Evolutionary conservation across 345 rosid genomes (phyloP).

Genomic region (Abelmoschus esculentus): DNA sequence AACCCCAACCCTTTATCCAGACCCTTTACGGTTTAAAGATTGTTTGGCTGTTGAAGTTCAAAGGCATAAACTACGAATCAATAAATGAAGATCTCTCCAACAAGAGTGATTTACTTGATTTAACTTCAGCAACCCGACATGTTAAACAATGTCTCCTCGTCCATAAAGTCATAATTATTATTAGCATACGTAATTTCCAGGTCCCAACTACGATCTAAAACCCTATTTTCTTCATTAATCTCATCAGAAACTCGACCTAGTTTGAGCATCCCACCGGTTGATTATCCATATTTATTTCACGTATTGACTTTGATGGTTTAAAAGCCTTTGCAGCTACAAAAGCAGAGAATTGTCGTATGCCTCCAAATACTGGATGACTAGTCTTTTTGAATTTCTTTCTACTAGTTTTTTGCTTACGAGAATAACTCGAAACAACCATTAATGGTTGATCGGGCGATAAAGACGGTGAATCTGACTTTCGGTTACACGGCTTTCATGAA

Average conservation of each 20-base stretch:
- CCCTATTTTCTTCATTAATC: background rate
- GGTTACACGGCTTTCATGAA: background rate
- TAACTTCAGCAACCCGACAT: conserved; percentile 13
- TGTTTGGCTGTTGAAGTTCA: conserved; percentile 27
- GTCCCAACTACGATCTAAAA: background rate
- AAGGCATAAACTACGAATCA: conserved; percentile 19
- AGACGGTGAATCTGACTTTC: background rate
- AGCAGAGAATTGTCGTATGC: conserved; percentile 18
- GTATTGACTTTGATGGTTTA: background rate
- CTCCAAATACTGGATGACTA: conserved; percentile 23
- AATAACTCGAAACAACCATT: too few species aligned
- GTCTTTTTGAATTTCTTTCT: conserved; percentile 27
- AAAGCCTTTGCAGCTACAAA: conserved; percentile 12
- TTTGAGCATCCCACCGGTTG: background rate
- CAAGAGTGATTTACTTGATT: conserved; percentile 23
- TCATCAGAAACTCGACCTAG: background rate
- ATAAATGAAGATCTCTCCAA: background rate
- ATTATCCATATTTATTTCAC: background rate
- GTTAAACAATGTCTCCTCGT: conserved; percentile 24
- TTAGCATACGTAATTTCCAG: background rate
- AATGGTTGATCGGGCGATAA: background rate
- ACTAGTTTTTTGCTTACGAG: background rate
- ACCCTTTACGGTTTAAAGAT: conserved; percentile 17
- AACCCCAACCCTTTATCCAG: too few species aligned
- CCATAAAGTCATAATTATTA: background rate